Conservation (phyloP, 1,284 basidiomycete species). For the Veloporphyrellus conicus region DNA sequence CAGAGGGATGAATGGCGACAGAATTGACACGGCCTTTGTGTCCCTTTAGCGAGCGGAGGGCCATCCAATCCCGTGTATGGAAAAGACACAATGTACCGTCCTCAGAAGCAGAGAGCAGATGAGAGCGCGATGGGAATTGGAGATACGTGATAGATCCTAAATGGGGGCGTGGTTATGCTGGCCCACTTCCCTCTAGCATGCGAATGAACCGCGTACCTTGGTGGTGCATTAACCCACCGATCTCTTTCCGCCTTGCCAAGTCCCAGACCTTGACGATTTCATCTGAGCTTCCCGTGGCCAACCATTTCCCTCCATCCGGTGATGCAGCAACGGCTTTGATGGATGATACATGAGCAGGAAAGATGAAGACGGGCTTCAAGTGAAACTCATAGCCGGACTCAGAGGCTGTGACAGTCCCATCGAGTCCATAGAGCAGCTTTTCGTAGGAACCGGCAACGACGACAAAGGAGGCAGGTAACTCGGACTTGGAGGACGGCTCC, state of each 20-base stretch:
- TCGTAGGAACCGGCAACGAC: conserved; percentile 92
- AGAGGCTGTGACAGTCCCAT: conserved; percentile 54
- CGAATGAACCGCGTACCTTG: conserved; percentile 57
- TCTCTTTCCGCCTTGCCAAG: conserved; percentile 81
- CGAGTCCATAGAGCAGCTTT: conserved; percentile 88
- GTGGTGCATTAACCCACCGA: conserved; percentile 90
- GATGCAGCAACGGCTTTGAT: conserved; percentile 87
- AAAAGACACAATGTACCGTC: conserved; percentile 89
- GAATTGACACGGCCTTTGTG: conserved; percentile 91
- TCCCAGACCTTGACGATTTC: conserved; percentile 99
- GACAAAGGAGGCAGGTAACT: conserved; percentile 67
- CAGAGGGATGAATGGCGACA: conserved; percentile 87
- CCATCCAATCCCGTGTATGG: conserved; percentile 88
- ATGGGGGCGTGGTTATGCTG: conserved; percentile 1
- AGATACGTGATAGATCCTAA: conserved; percentile 87
- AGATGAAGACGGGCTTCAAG: conserved; percentile 87
- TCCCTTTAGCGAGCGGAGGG: conserved; percentile 84
- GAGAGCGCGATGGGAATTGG: conserved; percentile 82
- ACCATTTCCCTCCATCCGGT: conserved; percentile 87
- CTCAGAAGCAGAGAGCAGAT: conserved; percentile 85
- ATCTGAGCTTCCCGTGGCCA: conserved; percentile 91
- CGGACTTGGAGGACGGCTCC: conserved; percentile 3
- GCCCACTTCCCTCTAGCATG: background rate
- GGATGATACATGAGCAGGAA: conserved; percentile 92
- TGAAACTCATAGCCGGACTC: conserved; percentile 39